Base-by-base conservation (phyloP, 2,329 filamentous ascomycete genomes). In the Hirsutella rhossiliensis region DNA sequence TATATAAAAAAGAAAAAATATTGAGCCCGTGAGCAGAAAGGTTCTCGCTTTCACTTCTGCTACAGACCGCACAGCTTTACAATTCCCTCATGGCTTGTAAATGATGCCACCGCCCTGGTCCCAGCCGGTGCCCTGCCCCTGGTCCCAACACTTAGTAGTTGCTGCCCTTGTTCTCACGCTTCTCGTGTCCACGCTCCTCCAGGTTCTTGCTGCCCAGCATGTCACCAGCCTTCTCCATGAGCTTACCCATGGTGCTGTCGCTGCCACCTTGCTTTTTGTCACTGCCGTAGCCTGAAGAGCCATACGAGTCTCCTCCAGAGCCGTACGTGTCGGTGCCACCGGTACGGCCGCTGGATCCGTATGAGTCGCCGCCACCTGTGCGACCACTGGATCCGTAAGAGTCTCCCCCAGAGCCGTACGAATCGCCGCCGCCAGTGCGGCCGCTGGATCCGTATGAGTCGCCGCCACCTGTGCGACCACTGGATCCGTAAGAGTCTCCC, bases 221-320 rank as follows among this genome's bases (percentile, higher is more conserved):
- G 12, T 60, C 57, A 9, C 75, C 74, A 6, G 68, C 71, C 65
- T 77, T 79, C 62, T 81, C 73, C 58, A 80, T 62, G 20, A 80
- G 45, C 61, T 75, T 78, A 40, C 76, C 76, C 19, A 75, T 43
- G 15, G 67, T 68, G 42, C 47, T 45, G 29, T 43, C 12, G 40
- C 17, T n/a, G 18, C 42, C 45, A 11, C 19, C 18, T 5, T 17
- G 20, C 2, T 41, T 38, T 27, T 43, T 40, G 7, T 42, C 41
- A 7, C 28, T 40, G 41, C 13, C 23, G 15, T 40, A 38, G 13
- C 38, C 48, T 15, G 40, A 46, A 8, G 51, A 54, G 39, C 52
- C 52, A 42, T 47, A 43, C 7, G 45, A 41, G 34, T 49, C 45
- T 3, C 34, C 34, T 1, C 34, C 34, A 18, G 34, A 37, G 1